These are phyloP conservation scores for Diospyros lotus DNA, from an alignment of 148 eudicot species.

Conservation along the genomic window DNA sequence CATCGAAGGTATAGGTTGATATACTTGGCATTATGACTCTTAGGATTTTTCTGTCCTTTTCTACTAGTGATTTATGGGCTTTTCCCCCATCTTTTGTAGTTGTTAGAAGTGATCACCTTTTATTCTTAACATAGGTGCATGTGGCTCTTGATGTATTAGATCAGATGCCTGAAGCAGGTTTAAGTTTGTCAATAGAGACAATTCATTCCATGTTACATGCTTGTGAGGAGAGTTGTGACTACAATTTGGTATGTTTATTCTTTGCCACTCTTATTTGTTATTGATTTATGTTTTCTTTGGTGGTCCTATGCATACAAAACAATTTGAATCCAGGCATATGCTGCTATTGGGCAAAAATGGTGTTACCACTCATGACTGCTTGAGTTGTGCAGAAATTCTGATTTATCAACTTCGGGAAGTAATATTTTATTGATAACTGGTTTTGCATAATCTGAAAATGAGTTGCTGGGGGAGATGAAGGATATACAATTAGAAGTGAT, in stretches of 20 bases:
- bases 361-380: neutral
- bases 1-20: slow-evolving; percentile 47
- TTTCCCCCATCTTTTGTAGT: neutral
- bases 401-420: neutral
- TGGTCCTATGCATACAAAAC: neutral
- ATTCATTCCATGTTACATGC: slow-evolving; percentile 58
- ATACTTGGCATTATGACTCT: neutral
- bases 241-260: slow-evolving; percentile 57
- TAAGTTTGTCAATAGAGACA: slow-evolving; percentile 38
- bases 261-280: neutral
- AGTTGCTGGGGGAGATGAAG: neutral
- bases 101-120: neutral
- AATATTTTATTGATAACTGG: neutral
- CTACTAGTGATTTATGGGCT: neutral
- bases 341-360: neutral
- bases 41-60: neutral
- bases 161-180: slow-evolving; percentile 57
- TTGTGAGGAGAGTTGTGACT: slow-evolving; percentile 68
- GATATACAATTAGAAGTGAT: neutral
- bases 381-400: neutral
- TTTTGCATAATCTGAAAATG: neutral
- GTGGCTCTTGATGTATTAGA: slow-evolving; percentile 70
- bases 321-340: neutral
- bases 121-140: slow-evolving; percentile 45
- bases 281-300: neutral